Percentiles rank a stretch among this genome's conserved stretches.
Evolutionary conservation across 345 rosid species (phyloP).

Genomic region (Boechera divaricarpa): DNA sequence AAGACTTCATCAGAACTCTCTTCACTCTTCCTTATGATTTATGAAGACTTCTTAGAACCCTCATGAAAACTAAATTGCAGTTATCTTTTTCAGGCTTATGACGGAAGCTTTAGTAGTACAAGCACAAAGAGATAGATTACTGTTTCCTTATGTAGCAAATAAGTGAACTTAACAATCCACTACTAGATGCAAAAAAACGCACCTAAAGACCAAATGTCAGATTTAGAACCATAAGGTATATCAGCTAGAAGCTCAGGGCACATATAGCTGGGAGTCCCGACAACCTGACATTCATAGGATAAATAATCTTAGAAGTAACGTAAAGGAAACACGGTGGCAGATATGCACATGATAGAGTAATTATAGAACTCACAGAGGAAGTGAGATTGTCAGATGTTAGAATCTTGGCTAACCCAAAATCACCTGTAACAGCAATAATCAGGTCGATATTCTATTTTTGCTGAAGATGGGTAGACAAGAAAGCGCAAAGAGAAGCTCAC

Average conservation of each 20-base stretch:
- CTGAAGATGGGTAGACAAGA: slow-evolving; percentile 13
- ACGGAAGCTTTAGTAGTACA: neutral
- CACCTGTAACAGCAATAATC: slow-evolving; percentile 60
- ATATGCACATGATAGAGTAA: slow-evolving; percentile 7
- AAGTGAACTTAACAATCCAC: neutral
- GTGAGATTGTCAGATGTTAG: slow-evolving; percentile 89
- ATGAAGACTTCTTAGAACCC: neutral
- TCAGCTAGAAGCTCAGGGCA: slow-evolving; percentile 98
- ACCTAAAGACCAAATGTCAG: slow-evolving; percentile 95
- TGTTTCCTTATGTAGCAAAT: neutral
- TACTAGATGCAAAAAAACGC: slow-evolving; percentile 19
- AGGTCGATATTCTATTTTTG: slow-evolving; percentile 16
- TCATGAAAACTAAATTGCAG: neutral
- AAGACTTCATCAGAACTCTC: neutral
- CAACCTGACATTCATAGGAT: slow-evolving; percentile 62
- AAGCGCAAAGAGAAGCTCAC: slow-evolving; percentile 49
- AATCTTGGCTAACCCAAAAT: slow-evolving; percentile 92
- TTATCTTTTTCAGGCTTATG: neutral
- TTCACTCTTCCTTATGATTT: neutral
- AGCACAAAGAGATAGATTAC: neutral
- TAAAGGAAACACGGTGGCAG: slow-evolving; percentile 13
- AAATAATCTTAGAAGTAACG: slow-evolving; percentile 16
- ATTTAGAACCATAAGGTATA: slow-evolving; percentile 90
- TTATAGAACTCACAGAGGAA: slow-evolving; percentile 69
- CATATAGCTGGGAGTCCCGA: slow-evolving; percentile 97